phyloP scores from a whole-genome alignment of 73 alveolate genomes.

The Halteria grandinella region DNA sequence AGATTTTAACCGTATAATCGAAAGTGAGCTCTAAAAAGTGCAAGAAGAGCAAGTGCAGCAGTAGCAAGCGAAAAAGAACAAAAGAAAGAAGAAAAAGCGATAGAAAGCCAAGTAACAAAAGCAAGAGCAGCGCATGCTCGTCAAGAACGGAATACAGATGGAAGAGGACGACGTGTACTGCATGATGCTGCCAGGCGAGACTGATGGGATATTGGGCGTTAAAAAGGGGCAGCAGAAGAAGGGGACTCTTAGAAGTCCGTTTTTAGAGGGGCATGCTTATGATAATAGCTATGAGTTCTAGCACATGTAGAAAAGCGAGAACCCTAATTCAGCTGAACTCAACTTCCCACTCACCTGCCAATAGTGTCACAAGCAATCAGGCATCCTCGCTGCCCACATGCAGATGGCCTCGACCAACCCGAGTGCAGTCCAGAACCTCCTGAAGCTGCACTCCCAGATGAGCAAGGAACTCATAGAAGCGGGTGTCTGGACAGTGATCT shows the following conservation, averaged over 20 bases:
- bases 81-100: conserved; percentile 53
- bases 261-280: conserved; percentile 16
- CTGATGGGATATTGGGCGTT: background rate
- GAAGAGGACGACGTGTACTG: conserved; percentile 33
- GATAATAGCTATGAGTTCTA: conserved; percentile 18
- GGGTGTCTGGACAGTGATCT: conserved; percentile 23
- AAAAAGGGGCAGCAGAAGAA: background rate
- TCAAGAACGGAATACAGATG: conserved; percentile 29
- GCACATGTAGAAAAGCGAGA: background rate
- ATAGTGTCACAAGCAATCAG: conserved; percentile 17
- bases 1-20: background rate
- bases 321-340: background rate
- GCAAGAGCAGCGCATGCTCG: conserved; percentile 21
- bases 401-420: conserved; percentile 26
- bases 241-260: conserved; percentile 21
- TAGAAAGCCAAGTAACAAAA: conserved; percentile 25
- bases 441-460: conserved; percentile 24
- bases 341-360: conserved; percentile 25
- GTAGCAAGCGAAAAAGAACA: conserved; percentile 3
- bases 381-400: conserved; percentile 28
- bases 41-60: background rate
- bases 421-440: conserved; percentile 7
- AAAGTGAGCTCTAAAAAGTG: background rate
- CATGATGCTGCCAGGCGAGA: conserved; percentile 39
- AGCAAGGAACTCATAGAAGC: conserved; percentile 31